phyloP scores from a whole-genome alignment of 2,329 filamentous ascomycete species.

The Hymenoscyphus albidus region DNA sequence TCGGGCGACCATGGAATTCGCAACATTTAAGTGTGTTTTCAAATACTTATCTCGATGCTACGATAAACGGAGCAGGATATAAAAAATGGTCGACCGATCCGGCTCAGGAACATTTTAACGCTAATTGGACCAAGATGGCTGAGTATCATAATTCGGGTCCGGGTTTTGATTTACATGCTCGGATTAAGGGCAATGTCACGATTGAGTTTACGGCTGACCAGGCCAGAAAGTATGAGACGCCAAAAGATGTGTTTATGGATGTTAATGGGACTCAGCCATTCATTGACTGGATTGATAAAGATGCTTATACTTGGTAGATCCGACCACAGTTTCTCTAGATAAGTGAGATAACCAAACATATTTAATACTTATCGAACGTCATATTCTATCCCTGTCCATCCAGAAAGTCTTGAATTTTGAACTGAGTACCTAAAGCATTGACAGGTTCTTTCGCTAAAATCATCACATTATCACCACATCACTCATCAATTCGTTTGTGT shows the following conservation, averaged over 20 bases:
- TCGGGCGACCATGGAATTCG: slow-evolving; percentile 48
- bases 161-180: slow-evolving; percentile 46
- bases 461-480: too few relatives aligned
- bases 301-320: slow-evolving; percentile 11
- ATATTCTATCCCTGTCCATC: too few relatives aligned
- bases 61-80: slow-evolving; percentile 47
- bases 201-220: slow-evolving; percentile 38
- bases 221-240: slow-evolving; percentile 38
- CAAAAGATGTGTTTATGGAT: slow-evolving; percentile 44
- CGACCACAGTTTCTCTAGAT: too few relatives aligned
- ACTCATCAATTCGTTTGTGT: too few relatives aligned
- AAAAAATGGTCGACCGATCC: slow-evolving; percentile 42
- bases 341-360: neutral
- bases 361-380: neutral
- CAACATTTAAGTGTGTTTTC: slow-evolving; percentile 48
- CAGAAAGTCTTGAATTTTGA: neutral
- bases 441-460: too few relatives aligned
- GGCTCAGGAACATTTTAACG: slow-evolving; percentile 22
- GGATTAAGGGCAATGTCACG: slow-evolving; percentile 37
- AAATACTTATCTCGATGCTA: slow-evolving; percentile 46
- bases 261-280: slow-evolving; percentile 44
- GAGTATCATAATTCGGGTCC: slow-evolving; percentile 50
- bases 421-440: too few relatives aligned
- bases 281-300: slow-evolving; percentile 45
- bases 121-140: slow-evolving; percentile 45